Percentiles rank a stretch among this genome's conserved stretches.
Conservation (phyloP, 139 green algal species). For the Tetratostichococcus sp. region DNA sequence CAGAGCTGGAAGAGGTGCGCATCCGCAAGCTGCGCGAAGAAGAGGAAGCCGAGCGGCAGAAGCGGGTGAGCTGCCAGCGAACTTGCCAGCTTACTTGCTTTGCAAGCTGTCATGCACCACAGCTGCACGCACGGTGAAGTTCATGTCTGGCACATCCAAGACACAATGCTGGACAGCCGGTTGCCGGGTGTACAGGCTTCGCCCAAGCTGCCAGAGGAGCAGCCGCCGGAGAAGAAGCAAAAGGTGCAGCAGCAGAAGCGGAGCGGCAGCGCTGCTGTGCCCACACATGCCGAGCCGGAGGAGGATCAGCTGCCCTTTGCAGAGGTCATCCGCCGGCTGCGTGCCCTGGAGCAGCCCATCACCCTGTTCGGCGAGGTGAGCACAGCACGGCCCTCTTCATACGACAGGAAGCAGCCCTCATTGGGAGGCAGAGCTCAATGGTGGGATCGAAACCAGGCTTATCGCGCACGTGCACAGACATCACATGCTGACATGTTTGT, state of each 20-base stretch:
- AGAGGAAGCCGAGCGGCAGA: slow-evolving; percentile 29
- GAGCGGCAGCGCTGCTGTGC: background rate
- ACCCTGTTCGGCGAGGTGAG: slow-evolving; percentile 90
- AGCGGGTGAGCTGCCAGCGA: background rate
- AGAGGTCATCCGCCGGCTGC: slow-evolving; percentile 82
- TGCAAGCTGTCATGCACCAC: background rate
- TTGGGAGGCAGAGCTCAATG: too few species aligned
- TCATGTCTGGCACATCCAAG: too few species aligned
- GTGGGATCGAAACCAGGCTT: too few species aligned
- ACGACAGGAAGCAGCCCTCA: background rate
- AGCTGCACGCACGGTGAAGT: too few species aligned
- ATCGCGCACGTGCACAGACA: too few species aligned
- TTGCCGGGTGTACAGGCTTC: background rate
- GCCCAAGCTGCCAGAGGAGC: background rate
- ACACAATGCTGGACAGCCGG: too few species aligned
- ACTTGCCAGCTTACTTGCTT: background rate
- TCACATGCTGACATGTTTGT: too few species aligned
- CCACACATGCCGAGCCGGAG: background rate
- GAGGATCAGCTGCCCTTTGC: slow-evolving; percentile 37
- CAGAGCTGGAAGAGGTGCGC: slow-evolving; percentile 36
- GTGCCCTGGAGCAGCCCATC: slow-evolving; percentile 76
- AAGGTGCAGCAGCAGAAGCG: background rate
- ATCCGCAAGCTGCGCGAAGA: slow-evolving; percentile 38
- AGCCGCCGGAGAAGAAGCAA: background rate
- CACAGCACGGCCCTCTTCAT: background rate